Evolutionary conservation across 2,329 filamentous ascomycete species (phyloP).

Genomic region (Passalora sequoiae): DNA sequence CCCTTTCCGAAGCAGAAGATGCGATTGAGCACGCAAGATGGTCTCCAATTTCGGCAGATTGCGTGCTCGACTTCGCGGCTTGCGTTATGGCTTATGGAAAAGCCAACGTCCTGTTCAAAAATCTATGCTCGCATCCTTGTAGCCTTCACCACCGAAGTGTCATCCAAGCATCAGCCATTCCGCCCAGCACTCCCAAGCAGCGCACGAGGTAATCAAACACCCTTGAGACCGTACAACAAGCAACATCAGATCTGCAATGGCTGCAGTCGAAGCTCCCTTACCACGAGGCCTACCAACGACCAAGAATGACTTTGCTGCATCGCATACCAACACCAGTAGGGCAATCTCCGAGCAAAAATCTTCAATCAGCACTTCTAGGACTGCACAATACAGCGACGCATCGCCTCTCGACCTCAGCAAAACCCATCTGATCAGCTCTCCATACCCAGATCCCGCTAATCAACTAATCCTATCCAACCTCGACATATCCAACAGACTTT

Average conservation of each 20-base stretch:
- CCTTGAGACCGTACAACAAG: background rate
- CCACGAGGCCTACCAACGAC: no score
- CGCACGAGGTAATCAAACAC: background rate
- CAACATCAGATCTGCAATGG: background rate
- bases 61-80: background rate
- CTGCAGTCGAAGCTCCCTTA: background rate
- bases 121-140: background rate
- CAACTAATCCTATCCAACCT: slow-evolving; percentile 67
- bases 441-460: slow-evolving; percentile 66
- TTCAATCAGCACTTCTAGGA: no score
- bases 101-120: no score
- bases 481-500: slow-evolving; percentile 59
- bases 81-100: background rate
- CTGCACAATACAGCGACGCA: no score
- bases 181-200: background rate
- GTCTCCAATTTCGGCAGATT: background rate
- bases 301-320: background rate
- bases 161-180: background rate
- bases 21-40: background rate
- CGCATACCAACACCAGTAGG: background rate
- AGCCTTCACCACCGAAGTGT: background rate
- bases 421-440: slow-evolving; percentile 49
- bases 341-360: background rate
- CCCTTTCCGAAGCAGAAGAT: no score
- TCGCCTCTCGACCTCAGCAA: slow-evolving; percentile 13